phyloP scores from a whole-genome alignment of 768 basidiomycete species.

The Boletus rubroflammeus region DNA sequence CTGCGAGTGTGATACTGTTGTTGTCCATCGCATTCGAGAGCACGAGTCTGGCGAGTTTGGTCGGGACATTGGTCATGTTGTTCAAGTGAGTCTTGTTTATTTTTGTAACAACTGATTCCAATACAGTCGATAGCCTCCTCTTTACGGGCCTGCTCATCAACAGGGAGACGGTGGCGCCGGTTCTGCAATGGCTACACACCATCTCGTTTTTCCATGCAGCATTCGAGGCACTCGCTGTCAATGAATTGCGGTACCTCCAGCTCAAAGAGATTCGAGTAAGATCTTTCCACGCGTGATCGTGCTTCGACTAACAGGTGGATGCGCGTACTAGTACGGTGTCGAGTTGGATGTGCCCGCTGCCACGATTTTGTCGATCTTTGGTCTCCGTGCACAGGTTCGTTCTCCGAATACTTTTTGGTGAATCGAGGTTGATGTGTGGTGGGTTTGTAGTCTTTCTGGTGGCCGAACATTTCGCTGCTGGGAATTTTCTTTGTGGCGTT shows the following conservation, averaged over 20 bases:
- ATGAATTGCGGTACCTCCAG: constrained; percentile 91
- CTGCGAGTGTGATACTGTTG: constrained; percentile 87
- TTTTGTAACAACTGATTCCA: constrained; percentile 5
- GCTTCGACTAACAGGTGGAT: constrained; percentile 5
- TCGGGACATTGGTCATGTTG: constrained; percentile 95
- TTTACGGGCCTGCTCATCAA: constrained; percentile 97
- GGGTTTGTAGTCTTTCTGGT: constrained; percentile 86
- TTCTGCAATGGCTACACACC: constrained; percentile 83
- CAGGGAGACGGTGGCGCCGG: constrained; percentile 72
- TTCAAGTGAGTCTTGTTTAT: constrained; percentile 74
- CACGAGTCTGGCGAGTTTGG: constrained; percentile 83
- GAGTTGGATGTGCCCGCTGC: constrained; percentile 96
- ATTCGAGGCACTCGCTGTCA: constrained; percentile 96
- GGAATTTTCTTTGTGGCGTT: constrained; percentile 84
- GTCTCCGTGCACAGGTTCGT: constrained; percentile 78
- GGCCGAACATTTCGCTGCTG: constrained; percentile 88
- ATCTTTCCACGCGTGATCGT: neutral
- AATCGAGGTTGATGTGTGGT: constrained; percentile 6
- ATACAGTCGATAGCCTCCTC: constrained; percentile 56
- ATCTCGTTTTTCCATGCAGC: constrained; percentile 98
- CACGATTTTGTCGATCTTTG: constrained; percentile 91
- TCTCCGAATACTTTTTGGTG: neutral
- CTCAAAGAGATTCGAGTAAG: constrained; percentile 85
- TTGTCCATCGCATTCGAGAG: constrained; percentile 87
- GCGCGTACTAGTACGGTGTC: constrained; percentile 90